phyloP scores from a whole-genome alignment of 441 rosid species.

The Flueggea neowawraea region DNA sequence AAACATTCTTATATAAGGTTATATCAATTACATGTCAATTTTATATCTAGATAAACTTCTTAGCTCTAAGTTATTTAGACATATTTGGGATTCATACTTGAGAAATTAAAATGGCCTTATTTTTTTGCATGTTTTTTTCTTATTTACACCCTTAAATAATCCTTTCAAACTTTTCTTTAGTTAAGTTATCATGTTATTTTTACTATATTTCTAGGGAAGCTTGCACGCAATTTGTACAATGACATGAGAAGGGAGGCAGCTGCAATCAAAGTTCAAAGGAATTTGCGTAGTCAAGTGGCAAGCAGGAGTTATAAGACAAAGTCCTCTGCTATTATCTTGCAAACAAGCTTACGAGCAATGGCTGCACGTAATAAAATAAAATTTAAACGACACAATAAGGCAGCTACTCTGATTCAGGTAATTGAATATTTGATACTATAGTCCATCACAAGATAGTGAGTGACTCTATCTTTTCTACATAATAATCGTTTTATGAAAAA shows the following conservation, averaged over 20 bases:
- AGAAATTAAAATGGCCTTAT: too few relatives aligned
- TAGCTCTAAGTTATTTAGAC: too few relatives aligned
- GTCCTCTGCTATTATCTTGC: constrained; percentile 62
- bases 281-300: constrained; percentile 60
- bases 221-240: constrained; percentile 38
- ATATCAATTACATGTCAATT: too few relatives aligned
- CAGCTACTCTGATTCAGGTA: constrained; percentile 72
- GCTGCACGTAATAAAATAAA: constrained; percentile 48
- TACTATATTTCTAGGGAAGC: constrained; percentile 36
- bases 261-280: constrained; percentile 77
- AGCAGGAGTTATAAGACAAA: constrained; percentile 43
- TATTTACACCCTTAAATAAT: too few relatives aligned
- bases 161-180: constrained; percentile 8
- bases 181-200: constrained; percentile 9
- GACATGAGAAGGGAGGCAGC: constrained; percentile 54
- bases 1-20: too few relatives aligned
- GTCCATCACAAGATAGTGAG: neutral
- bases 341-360: constrained; percentile 62
- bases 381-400: constrained; percentile 33
- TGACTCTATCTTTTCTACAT: constrained; percentile 10
- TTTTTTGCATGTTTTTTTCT: too few relatives aligned
- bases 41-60: too few relatives aligned
- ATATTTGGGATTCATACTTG: too few relatives aligned
- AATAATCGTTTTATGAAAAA: constrained; percentile 14
- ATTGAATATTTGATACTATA: neutral